Conservation (phyloP, 2,329 filamentous ascomycete species). For the Madurella mycetomatis region DNA sequence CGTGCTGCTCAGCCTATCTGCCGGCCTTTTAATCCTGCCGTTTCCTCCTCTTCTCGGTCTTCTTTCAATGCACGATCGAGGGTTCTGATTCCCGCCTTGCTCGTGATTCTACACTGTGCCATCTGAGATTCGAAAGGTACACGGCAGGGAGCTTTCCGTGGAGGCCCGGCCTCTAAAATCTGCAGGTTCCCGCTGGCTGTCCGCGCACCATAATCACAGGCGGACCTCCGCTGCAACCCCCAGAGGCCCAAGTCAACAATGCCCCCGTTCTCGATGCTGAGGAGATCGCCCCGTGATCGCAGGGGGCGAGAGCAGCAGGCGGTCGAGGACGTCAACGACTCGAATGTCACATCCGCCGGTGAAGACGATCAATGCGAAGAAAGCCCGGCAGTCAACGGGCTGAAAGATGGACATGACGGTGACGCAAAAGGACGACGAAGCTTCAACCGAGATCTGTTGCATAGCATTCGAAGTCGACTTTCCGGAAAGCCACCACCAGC, state of each 20-base stretch:
- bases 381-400: constrained; percentile 1
- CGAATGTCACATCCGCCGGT: neutral
- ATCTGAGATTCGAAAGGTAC: neutral
- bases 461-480: constrained; percentile 27
- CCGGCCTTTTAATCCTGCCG: neutral
- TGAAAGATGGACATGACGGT: constrained; percentile 2
- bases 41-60: neutral
- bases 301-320: constrained; percentile 12
- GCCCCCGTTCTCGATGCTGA: constrained; percentile 32
- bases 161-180: neutral
- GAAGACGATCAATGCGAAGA: constrained; percentile 8
- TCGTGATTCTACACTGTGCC: neutral
- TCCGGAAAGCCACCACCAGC: constrained; percentile 23
- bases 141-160: neutral
- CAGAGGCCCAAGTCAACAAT: constrained; percentile 23
- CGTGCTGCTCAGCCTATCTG: neutral
- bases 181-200: constrained; percentile 2
- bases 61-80: neutral
- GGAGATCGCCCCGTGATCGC: constrained; percentile 26
- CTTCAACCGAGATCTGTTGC: constrained; percentile 29
- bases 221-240: neutral
- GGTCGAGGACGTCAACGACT: constrained; percentile 14
- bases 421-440: constrained; percentile 22
- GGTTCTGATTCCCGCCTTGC: neutral
- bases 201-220: neutral